Evolutionary conservation across 257 asterid genomes (phyloP).

Genomic region (Solanum tarapatanum): DNA sequence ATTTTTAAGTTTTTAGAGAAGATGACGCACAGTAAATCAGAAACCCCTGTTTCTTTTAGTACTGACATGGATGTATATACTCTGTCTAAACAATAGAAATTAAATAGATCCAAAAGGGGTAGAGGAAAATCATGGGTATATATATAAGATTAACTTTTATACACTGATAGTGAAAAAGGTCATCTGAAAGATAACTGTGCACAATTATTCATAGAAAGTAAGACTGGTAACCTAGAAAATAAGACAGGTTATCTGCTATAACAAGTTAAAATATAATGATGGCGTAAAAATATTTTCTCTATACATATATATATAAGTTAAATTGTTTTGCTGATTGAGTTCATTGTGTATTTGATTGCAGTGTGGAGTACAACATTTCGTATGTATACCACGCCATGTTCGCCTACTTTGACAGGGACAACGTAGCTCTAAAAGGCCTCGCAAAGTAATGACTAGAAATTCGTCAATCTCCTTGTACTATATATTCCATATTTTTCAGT

Average conservation of each 20-base stretch:
- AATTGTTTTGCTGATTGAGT: background rate
- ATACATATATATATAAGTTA: background rate
- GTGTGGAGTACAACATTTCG: slow-evolving; percentile 75
- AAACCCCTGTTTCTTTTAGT: background rate
- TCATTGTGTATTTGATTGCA: slow-evolving; percentile 18
- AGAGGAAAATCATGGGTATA: background rate
- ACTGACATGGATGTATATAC: background rate
- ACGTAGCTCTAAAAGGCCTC: slow-evolving; percentile 74
- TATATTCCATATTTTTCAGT: background rate
- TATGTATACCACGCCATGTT: slow-evolving; percentile 66
- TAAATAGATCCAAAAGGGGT: background rate
- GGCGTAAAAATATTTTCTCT: background rate
- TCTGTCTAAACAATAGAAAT: background rate
- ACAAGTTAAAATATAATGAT: background rate
- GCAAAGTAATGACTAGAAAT: slow-evolving; percentile 47
- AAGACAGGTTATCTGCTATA: too few relatives aligned
- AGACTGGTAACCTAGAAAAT: background rate
- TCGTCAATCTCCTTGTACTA: background rate
- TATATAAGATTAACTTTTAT: background rate
- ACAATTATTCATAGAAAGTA: background rate
- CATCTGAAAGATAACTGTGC: background rate
- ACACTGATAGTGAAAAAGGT: background rate
- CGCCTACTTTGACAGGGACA: slow-evolving; percentile 81
- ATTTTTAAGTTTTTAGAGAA: background rate
- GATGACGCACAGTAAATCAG: background rate